Conservation (phyloP, 1,139 yeast genomes). For the Hansenula sp. region DNA sequence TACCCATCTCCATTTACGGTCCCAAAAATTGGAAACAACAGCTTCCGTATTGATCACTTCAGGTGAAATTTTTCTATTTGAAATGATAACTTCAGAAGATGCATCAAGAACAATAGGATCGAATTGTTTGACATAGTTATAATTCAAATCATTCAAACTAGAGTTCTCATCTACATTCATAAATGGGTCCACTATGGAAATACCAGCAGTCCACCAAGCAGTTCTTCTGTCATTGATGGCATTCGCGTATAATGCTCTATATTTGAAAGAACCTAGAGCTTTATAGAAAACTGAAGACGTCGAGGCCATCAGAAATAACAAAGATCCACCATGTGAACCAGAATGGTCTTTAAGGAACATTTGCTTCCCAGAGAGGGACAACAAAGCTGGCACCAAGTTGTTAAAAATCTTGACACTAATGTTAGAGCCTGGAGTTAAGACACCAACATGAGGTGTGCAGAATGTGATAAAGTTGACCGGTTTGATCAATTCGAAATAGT, state of each 20-base stretch:
- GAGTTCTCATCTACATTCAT: conserved; percentile 24
- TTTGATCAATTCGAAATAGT: conserved; percentile 42
- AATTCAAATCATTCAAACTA: conserved; percentile 21
- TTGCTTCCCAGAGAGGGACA: conserved; percentile 72
- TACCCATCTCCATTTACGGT: conserved; percentile 43
- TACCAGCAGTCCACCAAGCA: conserved; percentile 79
- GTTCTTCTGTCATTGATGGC: conserved; percentile 76
- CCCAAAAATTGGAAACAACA: conserved; percentile 25
- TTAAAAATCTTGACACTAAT: conserved; percentile 49
- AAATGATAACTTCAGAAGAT: conserved; percentile 21
- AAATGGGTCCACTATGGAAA: conserved; percentile 62
- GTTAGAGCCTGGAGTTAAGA: conserved; percentile 55
- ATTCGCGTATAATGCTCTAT: conserved; percentile 64
- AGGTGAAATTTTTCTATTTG: conserved; percentile 8
- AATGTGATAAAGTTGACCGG: conserved; percentile 70
- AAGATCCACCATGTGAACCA: conserved; percentile 34
- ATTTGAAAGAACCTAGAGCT: conserved; percentile 49
- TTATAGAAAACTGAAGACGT: conserved; percentile 55
- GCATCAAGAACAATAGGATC: conserved; percentile 29
- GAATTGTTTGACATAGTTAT: conserved; percentile 22
- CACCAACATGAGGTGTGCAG: conserved; percentile 84
- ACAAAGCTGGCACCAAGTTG: conserved; percentile 50
- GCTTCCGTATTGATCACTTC: conserved; percentile 4
- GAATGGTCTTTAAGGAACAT: conserved; percentile 56
- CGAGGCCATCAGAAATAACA: conserved; percentile 63